Base-by-base conservation (phyloP, 1,284 basidiomycete genomes). In the Fomes fomentarius region DNA sequence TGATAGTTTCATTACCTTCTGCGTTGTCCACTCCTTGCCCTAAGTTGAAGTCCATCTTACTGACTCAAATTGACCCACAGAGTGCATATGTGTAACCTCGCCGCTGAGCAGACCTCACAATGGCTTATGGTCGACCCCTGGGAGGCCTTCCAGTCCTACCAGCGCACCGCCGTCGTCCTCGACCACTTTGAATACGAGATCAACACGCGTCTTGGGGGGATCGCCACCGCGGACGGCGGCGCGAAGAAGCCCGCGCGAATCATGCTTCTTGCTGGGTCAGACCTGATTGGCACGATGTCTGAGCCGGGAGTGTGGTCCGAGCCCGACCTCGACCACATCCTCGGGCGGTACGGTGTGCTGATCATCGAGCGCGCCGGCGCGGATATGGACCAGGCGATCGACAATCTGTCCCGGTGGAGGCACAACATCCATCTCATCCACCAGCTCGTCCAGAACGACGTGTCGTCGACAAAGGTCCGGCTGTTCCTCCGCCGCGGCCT, bases 221-320 rank as follows among this genome's bases (percentile, higher is more conserved):
- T 89, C 42, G 73, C 76, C 34, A 86, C 87, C 43, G 34, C 76
- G 55, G 81, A 84, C 60, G 88, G 86, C 38, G 81, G 87, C 69
- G 82, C 77, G 53, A 79, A 85, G 38, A 75, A 78, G 60, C 56
- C 50, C 45, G 85, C 89, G 54, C 82, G 80, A 39, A 83, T 98
- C 63, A 96, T 99, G 91, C 85, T 99, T 25, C 84, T 99, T 49
- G 97, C 97, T 2, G 97, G 96, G 33, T 96, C 93, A 22, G 96
- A 99, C 73, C 79, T 99, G 64, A 99, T 99, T 70, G 89, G 94
- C 69, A 97, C 94, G 47, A 98, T 99, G 89, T 94, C 93, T 63
- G 94, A 98, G 74, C 94, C 94, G n/a, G 97, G 97, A 14, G 95
- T 99, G 21, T 99, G 97, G 97, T 88, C 90, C 49, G 89, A 95